Evolutionary conservation across 805 yeast genomes (phyloP), one percentile per base, ranked within the genome.

Genomic region (Cyberlindnera euphorbiiphila): DNA sequence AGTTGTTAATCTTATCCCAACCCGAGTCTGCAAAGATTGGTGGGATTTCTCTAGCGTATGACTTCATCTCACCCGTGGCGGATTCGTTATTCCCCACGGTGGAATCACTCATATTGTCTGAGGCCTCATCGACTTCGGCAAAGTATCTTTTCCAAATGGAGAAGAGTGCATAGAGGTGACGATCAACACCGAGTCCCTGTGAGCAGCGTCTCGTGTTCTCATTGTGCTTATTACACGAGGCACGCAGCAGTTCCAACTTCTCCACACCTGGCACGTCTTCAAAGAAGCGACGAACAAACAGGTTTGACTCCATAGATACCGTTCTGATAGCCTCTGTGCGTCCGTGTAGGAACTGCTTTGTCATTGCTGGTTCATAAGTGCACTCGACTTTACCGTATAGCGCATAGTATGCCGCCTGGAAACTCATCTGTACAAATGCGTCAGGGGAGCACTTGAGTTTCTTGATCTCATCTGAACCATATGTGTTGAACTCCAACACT

Each of bases 281-380:
- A 57, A 91, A 84, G 57, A 88, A 82, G 47, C 85, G 83, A 39
- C 95, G 76, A 13, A 86, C 95, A 64, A 87, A 88, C 31, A 74
- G 68, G 54, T 84, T 84, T 1, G 93, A 81, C 56, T 86, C 86
- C 50, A 75, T 69, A 6, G 91, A 78, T 5, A 88, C 96, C 0
- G 95, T 74, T 53, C 96, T 71, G 39, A 88, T 78, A 4, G 96
- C 95, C 61, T 88, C 97, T 1, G 97, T 88, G 59, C 97, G 74
- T 9, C 96, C 97, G 56, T 88, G 95, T 46, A 81, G 71, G 57
- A 81, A 88, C 42, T 68, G 68, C 60, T 88, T 88, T 4, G 96
- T 89, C 97, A 88, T 88, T 8, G 96, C 96, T 2, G 97, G 97
- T 63, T 88, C 97, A 59, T 88, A 88, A 6, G 95, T 86, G 47